These are phyloP conservation scores for Rubia peregrina DNA, from an alignment of 305 asterid species.

Conservation along the genomic window DNA sequence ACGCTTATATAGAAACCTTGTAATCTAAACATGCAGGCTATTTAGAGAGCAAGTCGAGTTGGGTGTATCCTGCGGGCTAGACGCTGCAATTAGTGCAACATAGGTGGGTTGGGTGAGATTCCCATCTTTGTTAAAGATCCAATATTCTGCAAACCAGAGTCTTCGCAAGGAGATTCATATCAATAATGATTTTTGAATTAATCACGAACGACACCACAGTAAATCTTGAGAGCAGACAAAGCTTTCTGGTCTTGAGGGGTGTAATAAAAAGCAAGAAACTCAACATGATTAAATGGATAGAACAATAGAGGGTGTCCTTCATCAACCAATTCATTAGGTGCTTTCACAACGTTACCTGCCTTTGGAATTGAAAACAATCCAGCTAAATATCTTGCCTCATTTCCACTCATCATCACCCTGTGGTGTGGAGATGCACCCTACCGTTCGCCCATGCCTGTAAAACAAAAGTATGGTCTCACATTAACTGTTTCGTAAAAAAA, in stretches of 20 bases:
- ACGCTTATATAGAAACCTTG: no score
- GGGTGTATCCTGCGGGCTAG: no score
- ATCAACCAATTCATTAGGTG: constrained; percentile 28
- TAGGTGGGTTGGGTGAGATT: no score
- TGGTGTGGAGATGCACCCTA: constrained; percentile 32
- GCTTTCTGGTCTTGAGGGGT: constrained; percentile 30
- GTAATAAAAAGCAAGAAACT: constrained; percentile 34
- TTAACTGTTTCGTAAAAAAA: no score
- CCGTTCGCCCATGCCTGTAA: constrained; percentile 62
- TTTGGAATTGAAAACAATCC: constrained; percentile 44
- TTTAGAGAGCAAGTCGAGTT: no score
- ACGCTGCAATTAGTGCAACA: no score
- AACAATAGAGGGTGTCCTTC: no score
- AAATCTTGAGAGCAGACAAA: constrained; percentile 35
- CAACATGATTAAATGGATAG: constrained; percentile 26
- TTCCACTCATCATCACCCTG: constrained; percentile 49
- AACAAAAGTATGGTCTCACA: no score
- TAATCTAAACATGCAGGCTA: no score
- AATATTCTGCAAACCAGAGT: no score
- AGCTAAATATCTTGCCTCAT: constrained; percentile 33
- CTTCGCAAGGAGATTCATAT: no score
- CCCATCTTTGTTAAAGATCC: no score
- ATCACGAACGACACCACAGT: constrained; percentile 32
- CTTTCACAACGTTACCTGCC: constrained; percentile 27
- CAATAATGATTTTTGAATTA: not conserved